These are phyloP conservation scores for Peronosclerospora sorghi DNA, from an alignment of 352 stramenopile species.

Conservation along the genomic window DNA sequence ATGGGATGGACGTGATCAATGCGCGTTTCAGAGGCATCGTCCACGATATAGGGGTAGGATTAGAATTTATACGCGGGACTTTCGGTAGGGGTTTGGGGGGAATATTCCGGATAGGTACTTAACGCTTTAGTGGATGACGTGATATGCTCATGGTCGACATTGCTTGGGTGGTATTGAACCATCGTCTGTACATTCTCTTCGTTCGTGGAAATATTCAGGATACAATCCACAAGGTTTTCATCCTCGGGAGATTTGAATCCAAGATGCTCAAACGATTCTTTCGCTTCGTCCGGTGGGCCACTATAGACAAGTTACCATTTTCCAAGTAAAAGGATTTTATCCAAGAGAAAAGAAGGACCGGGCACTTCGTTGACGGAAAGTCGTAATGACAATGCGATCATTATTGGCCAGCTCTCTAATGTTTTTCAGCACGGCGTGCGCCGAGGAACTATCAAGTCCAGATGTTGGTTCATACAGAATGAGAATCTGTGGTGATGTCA, in stretches of 20 bases:
- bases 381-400: constrained; percentile 69
- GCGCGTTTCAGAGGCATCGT: constrained; percentile 13
- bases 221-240: constrained; percentile 76
- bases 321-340: constrained; percentile 85
- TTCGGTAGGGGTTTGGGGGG: constrained; percentile 7
- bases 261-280: constrained; percentile 44
- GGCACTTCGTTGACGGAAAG: constrained; percentile 85
- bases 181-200: constrained; percentile 43
- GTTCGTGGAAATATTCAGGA: constrained; percentile 62
- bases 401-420: constrained; percentile 75
- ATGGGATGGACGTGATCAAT: constrained; percentile 28
- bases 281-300: constrained; percentile 32
- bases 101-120: neutral
- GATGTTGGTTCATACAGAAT: constrained; percentile 89
- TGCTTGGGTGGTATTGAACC: constrained; percentile 22
- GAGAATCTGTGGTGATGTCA: constrained; percentile 79
- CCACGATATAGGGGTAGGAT: constrained; percentile 49
- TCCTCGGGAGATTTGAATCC: constrained; percentile 56
- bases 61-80: constrained; percentile 20
- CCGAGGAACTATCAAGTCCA: constrained; percentile 85
- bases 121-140: neutral
- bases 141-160: constrained; percentile 11
- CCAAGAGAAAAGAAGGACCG: constrained; percentile 85
- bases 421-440: constrained; percentile 83
- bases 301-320: constrained; percentile 64